Percentiles rank a stretch among this genome's conserved stretches.
phyloP scores from a whole-genome alignment of 139 green algal genomes.

The Chlorella sp. region DNA sequence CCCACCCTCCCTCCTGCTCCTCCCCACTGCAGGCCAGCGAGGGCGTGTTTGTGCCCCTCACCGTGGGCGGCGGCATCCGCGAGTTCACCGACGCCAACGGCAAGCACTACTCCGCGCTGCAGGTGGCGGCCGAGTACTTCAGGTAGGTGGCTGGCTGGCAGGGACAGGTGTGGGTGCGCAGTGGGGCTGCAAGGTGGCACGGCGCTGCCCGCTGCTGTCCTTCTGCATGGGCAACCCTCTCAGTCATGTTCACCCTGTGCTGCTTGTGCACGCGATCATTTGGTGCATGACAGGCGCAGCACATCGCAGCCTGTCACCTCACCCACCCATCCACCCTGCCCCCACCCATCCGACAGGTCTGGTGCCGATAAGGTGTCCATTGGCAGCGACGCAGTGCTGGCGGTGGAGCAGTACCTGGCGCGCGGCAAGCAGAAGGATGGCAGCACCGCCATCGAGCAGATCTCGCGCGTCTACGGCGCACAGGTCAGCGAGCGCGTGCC shows the following conservation, averaged over 20 bases:
- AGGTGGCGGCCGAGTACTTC: constrained; percentile 98
- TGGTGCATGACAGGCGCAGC: too few species aligned
- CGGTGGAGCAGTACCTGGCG: constrained; percentile 71
- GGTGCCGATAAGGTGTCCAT: constrained; percentile 99
- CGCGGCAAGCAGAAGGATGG: constrained; percentile 62
- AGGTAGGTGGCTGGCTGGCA: constrained; percentile 54
- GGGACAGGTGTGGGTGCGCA: too few species aligned
- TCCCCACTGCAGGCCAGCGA: constrained; percentile 68
- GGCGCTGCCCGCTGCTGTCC: not conserved
- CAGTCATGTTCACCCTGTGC: too few species aligned
- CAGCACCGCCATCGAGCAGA: constrained; percentile 94
- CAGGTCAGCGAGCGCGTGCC: constrained; percentile 64
- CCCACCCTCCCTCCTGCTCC: constrained; percentile 20
- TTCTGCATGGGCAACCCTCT: too few species aligned
- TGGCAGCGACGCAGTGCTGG: constrained; percentile 89
- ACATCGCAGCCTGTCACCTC: not conserved
- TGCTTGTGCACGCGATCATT: too few species aligned
- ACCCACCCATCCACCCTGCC: not conserved
- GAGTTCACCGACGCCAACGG: constrained; percentile 90
- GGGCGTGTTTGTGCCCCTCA: constrained; percentile 98
- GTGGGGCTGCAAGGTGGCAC: too few species aligned
- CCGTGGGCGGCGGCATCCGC: constrained; percentile 96
- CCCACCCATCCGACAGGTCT: constrained; percentile 50
- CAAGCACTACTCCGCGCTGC: constrained; percentile 83
- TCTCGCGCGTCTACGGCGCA: constrained; percentile 92